phyloP scores from a whole-genome alignment of 371 early-diverging fungal genomes.

The Apophysomyces sp. region DNA sequence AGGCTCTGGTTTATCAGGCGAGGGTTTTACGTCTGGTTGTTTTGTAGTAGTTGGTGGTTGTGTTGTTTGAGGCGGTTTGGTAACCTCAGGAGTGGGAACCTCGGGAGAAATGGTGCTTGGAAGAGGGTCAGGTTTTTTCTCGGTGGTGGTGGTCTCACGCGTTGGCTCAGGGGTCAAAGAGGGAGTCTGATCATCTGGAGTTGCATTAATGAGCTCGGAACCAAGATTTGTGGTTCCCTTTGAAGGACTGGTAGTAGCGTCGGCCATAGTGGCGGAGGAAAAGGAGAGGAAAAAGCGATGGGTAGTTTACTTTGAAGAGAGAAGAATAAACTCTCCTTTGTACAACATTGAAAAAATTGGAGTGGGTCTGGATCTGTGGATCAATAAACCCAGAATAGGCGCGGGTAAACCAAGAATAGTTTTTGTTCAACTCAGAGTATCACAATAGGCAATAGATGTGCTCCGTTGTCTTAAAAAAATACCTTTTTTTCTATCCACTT shows the following conservation, averaged over 20 bases:
- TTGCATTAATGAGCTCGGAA: not conserved
- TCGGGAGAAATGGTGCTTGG: conserved; percentile 8
- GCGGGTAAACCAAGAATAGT: not conserved
- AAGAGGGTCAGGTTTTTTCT: conserved; percentile 10
- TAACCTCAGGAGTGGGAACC: not conserved
- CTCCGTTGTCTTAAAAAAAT: no score
- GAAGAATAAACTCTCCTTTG: not conserved
- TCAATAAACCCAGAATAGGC: conserved; percentile 1
- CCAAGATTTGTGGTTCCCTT: not conserved
- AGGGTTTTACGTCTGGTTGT: not conserved
- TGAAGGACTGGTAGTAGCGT: not conserved
- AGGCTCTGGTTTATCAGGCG: not conserved
- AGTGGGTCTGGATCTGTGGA: conserved; percentile 1
- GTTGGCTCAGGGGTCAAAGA: not conserved
- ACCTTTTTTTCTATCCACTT: no score
- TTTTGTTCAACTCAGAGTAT: not conserved
- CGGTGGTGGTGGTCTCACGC: not conserved
- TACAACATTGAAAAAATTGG: not conserved
- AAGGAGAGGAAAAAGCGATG: conserved; percentile 1
- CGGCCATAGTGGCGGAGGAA: not conserved
- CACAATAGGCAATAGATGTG: not conserved
- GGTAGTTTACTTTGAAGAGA: not conserved
- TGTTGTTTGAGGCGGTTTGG: not conserved
- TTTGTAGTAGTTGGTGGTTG: not conserved
- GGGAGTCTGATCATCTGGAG: not conserved